phyloP scores from a whole-genome alignment of 108 stramenopile genomes.

The Cyclotella choctawhatcheeana region DNA sequence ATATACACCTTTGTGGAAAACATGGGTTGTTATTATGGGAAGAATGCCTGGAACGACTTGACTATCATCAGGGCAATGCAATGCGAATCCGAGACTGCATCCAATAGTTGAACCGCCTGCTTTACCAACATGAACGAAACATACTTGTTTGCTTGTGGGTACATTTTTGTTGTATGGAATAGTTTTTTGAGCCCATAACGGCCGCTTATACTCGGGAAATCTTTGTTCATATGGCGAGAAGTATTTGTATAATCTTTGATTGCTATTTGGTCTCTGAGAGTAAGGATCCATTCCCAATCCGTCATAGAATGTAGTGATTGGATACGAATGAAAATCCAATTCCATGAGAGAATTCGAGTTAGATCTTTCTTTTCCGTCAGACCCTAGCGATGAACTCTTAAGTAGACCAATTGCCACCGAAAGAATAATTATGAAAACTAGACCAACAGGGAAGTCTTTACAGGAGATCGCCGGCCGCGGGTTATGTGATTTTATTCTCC shows the following conservation, averaged over 20 bases:
- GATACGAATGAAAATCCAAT: background rate
- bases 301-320: background rate
- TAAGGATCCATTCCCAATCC: conserved; percentile 4
- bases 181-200: conserved; percentile 23
- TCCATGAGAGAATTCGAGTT: background rate
- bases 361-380: background rate
- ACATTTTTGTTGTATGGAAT: conserved; percentile 31
- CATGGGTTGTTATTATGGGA: conserved; percentile 36
- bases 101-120: conserved; percentile 47
- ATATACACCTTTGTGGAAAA: conserved; percentile 39
- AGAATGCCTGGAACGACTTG: conserved; percentile 25
- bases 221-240: conserved; percentile 20
- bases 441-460: background rate
- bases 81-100: conserved; percentile 40
- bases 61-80: conserved; percentile 30
- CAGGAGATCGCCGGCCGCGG: background rate
- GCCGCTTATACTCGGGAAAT: conserved; percentile 19
- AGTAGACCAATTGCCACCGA: background rate
- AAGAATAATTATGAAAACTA: background rate
- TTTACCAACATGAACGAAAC: conserved; percentile 50
- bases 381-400: background rate
- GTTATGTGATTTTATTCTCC: too few relatives aligned
- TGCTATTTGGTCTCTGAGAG: background rate
- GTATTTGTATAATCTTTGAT: conserved; percentile 20
- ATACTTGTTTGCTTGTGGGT: conserved; percentile 27